Evolutionary conservation across 495 filamentous ascomycete genomes (phyloP), one percentile per base, ranked within the genome.

Genomic region (Pseudevernia furfuracea): DNA sequence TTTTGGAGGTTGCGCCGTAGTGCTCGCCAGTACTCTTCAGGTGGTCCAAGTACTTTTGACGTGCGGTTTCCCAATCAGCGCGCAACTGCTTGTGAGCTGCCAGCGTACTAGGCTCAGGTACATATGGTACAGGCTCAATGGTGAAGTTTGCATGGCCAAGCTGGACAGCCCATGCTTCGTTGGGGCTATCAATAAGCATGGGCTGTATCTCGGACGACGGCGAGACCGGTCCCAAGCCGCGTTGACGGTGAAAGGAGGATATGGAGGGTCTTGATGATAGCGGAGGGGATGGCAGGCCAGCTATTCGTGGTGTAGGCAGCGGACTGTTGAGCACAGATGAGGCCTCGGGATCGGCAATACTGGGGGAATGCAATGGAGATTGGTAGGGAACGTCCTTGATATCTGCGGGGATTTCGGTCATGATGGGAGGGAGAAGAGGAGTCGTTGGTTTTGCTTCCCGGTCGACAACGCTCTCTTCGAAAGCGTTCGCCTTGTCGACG

Each of bases 131-230:
- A 3, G 92, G 92, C 21, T 85, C 77, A 66, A 97, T 94, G 69
- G 83, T 92, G 75, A 92, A 97, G 71, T 97, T 96, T 53, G 92
- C 91, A 71, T 97, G 92, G 19, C 92, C 92, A 5, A 97, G 84
- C 63, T 84, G 85, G 68, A 85, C 82, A 9, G 90, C 85, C 92
- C 92, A 96, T 63, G 84, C 81, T 72, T 97, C 92, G 14, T 83
- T 81, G 58, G 89, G 84, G 9, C 83, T 76, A 23, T 82, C 73
- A 66, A 88, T 82, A 4, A 83, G 79, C 12, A 81, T 75, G 0
- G 75, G 75, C 7, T 81, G 80, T 15, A 91, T 84, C 11, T 84
- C 83, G 2, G 80, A 79, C n/a, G 80, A 73, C 0, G 83, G 78
- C 32, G 82, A 77, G 23, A 77, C 66, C 32, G 79, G 79, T 55